phyloP scores from a whole-genome alignment of 176 grass and related monocot species.

The Rhynchospora pubera region DNA sequence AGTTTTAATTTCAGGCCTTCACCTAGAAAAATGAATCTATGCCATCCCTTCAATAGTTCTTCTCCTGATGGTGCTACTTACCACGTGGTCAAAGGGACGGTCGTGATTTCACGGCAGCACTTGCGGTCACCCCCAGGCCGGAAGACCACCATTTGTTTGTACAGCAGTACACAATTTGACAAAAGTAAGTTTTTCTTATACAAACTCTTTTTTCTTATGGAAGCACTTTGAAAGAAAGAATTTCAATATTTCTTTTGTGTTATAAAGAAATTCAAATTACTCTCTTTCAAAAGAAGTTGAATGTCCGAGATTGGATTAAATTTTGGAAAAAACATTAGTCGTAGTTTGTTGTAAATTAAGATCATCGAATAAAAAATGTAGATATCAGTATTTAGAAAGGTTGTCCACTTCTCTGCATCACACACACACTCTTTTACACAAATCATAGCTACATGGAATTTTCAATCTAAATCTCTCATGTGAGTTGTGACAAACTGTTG shows the following conservation, averaged over 20 bases:
- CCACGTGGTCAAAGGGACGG: constrained; percentile 42
- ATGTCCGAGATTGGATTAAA: neutral
- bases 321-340: neutral
- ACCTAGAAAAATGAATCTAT: constrained; percentile 46
- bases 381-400: neutral
- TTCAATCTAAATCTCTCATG: neutral
- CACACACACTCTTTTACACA: neutral
- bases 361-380: neutral
- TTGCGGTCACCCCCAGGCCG: constrained; percentile 30
- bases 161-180: constrained; percentile 68
- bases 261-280: neutral
- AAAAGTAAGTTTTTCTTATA: constrained; percentile 16
- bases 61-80: neutral
- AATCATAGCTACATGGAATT: neutral
- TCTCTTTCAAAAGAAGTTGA: neutral
- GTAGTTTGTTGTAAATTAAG: neutral
- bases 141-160: constrained; percentile 52
- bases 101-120: constrained; percentile 41
- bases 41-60: neutral
- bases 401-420: neutral
- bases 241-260: neutral
- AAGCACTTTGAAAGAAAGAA: neutral
- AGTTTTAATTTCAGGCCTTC: neutral
- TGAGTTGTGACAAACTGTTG: neutral
- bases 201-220: neutral